Percentiles rank a stretch among this genome's conserved stretches.
These are phyloP conservation scores for Kluyveromyces sp. DNA, from an alignment of 1,139 yeast genomes.

Conservation along the genomic window DNA sequence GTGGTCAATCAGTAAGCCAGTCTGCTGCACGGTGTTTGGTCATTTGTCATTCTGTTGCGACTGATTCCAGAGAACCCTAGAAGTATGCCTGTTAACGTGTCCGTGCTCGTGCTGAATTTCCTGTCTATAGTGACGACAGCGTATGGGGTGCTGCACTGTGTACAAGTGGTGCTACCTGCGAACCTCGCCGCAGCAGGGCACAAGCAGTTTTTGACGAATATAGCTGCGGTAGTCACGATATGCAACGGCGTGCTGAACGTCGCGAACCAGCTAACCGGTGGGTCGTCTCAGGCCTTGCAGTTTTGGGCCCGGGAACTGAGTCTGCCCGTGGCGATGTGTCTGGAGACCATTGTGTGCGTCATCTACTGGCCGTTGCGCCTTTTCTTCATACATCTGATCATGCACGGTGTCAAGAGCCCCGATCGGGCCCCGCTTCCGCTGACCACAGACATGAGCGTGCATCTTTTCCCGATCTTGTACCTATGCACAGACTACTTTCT, in stretches of 20 bases:
- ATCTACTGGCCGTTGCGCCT: constrained; percentile 64
- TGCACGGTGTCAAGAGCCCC: constrained; percentile 27
- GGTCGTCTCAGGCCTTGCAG: constrained; percentile 6
- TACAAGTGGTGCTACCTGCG: constrained; percentile 39
- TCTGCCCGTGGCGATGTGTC: constrained; percentile 43
- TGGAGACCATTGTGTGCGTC: constrained; percentile 52
- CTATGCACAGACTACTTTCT: constrained; percentile 48
- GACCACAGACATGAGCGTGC: constrained; percentile 50
- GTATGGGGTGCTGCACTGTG: constrained; percentile 26
- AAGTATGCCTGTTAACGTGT: not conserved
- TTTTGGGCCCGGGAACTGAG: constrained; percentile 23
- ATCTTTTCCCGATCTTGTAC: constrained; percentile 49
- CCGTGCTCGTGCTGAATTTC: not conserved
- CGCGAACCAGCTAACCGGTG: constrained; percentile 12
- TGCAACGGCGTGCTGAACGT: constrained; percentile 28
- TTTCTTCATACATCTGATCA: constrained; percentile 41
- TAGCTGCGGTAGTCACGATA: constrained; percentile 46
- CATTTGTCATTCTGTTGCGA: too few relatives aligned
- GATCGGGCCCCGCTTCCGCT: constrained; percentile 38
- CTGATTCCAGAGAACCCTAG: not conserved
- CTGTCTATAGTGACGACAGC: constrained; percentile 8
- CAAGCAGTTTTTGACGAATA: constrained; percentile 61
- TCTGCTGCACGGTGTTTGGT: too few relatives aligned
- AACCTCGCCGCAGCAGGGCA: constrained; percentile 50
- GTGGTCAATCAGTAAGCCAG: too few relatives aligned